Base-by-base conservation (phyloP, 2,329 filamentous ascomycete genomes). In the Pyrenophora teres region DNA sequence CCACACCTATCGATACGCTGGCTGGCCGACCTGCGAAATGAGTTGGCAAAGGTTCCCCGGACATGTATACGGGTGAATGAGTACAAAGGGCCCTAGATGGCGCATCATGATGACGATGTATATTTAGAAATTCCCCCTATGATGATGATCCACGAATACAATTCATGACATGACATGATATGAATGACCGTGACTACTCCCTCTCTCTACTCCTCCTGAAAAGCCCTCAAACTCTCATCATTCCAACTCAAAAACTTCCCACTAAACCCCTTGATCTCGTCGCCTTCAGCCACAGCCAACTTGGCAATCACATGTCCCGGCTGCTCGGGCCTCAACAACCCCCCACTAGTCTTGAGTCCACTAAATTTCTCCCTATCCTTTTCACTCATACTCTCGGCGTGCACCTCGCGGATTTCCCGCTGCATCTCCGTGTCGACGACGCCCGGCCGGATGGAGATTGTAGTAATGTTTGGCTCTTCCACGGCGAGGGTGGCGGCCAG, bases 401-500 rank as follows among this genome's bases (percentile, higher is more conserved):
- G 88, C 51, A 85, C 82, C 40, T 92, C 86, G 43, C 94, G 81
- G 50, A 99, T 83, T 50, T 88, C 83, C n/a, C 81, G 81, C 72
- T 96, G 92, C 92, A 97, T 97, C 44, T 87, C 87, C 0, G 92
- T 97, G 68, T 96, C 89, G 6, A 95, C 88, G 39, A 89, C 85
- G 2, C 92, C 92, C 0, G 92, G 92, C 3, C 87, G 81, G 30
- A 97, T 78, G 0, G 89, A 81, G 0, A 96, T 76, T 10, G 84
- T 86, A 0, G 83, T 89, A 38, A 96, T 85, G 12, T 86, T 80
- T 1, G 87, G 85, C 72, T 96, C 92, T 69, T 97, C 92, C 1
- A 81, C 80, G 0, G 84, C 84, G 31, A 97, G 74, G 31, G 92
- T 90, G 36, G 81, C 75, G 0, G 87, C 86, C 4, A 96, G 76